Conservation (phyloP, 1,284 basidiomycete species). For the Retiboletus fuscus region DNA sequence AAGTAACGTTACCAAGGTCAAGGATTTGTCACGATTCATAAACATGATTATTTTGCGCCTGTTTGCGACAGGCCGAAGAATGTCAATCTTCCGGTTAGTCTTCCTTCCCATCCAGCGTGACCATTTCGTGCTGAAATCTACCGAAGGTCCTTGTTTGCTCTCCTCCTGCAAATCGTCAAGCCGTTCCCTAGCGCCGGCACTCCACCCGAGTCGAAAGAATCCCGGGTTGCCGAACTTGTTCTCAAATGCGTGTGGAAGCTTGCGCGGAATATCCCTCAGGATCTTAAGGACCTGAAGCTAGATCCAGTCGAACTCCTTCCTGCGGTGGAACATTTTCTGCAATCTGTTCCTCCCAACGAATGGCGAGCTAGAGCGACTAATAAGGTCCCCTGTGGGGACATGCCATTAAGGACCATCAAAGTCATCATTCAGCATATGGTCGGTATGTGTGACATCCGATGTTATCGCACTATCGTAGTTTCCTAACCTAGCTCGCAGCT, state of each 20-base stretch:
- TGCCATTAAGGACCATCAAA: conserved; percentile 97
- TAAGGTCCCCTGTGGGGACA: conserved; percentile 93
- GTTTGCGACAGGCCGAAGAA: conserved; percentile 91
- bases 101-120: conserved; percentile 14
- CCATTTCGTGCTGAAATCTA: conserved; percentile 20
- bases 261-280: conserved; percentile 92
- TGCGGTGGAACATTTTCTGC: conserved; percentile 95
- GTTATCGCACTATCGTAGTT: conserved; percentile 25
- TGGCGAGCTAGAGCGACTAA: conserved; percentile 93
- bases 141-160: conserved; percentile 78
- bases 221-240: conserved; percentile 95
- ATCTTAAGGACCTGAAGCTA: conserved; percentile 83
- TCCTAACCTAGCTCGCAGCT: conserved; percentile 59
- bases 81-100: conserved; percentile 90
- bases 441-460: conserved; percentile 65
- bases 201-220: conserved; percentile 77
- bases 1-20: conserved; percentile 77
- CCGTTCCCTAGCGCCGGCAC: conserved; percentile 83
- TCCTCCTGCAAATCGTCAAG: conserved; percentile 89
- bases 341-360: conserved; percentile 93
- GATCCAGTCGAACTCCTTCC: conserved; percentile 91
- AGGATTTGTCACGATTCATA: conserved; percentile 94
- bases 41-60: conserved; percentile 97
- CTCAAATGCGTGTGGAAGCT: conserved; percentile 99
- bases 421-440: conserved; percentile 97